Conservation (phyloP, 371 early-diverging fungal species). For the Neoconidiobolus thromboides region DNA sequence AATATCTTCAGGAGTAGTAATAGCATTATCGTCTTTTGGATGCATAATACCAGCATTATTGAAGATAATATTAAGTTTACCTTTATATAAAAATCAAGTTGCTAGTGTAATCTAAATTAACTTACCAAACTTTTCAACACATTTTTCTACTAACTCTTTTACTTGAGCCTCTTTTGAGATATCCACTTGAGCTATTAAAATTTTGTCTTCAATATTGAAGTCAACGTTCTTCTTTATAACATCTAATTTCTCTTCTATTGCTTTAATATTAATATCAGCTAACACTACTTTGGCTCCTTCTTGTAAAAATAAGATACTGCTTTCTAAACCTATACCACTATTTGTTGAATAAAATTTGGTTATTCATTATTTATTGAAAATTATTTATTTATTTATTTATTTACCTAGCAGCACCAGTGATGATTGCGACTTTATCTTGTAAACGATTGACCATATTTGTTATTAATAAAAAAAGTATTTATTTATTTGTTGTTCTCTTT, state of each 20-base stretch:
- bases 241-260: constrained; percentile 22
- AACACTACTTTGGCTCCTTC: constrained; percentile 69
- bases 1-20: constrained; percentile 52
- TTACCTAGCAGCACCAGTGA: constrained; percentile 70
- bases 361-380: background rate
- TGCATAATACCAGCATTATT: constrained; percentile 89
- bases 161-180: constrained; percentile 57
- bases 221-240: constrained; percentile 22
- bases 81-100: constrained; percentile 11
- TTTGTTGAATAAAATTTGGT: background rate
- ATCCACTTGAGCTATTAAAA: constrained; percentile 33
- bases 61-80: constrained; percentile 61
- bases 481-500: too few species aligned
- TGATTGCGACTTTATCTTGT: constrained; percentile 52
- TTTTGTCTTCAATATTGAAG: constrained; percentile 8
- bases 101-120: background rate
- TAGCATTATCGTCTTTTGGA: constrained; percentile 60
- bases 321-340: constrained; percentile 69
- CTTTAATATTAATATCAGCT: constrained; percentile 53
- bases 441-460: too few species aligned
- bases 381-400: background rate
- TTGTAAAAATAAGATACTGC: constrained; percentile 50
- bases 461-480: too few species aligned
- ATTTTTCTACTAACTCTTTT: constrained; percentile 42
- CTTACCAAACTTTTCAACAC: constrained; percentile 45